phyloP scores from a whole-genome alignment of 176 grass and related monocot genomes.

The Aegilops bicornis region DNA sequence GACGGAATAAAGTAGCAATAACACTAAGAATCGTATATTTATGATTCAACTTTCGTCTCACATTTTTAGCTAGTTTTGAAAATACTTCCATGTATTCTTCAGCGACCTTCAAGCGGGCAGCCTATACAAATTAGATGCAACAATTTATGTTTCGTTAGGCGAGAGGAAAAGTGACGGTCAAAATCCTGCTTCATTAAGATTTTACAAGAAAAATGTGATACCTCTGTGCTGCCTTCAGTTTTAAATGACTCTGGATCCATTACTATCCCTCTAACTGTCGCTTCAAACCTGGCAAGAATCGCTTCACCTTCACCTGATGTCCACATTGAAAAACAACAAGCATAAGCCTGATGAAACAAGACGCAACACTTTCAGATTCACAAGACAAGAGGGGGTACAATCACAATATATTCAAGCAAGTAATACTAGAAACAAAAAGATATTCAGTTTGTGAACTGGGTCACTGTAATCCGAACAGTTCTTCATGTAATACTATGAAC shows the following conservation, averaged over 20 bases:
- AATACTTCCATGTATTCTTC: slow-evolving; percentile 82
- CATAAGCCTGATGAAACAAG: no score
- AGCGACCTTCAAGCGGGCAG: slow-evolving; percentile 66
- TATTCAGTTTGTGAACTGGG: no score
- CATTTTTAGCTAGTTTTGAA: slow-evolving; percentile 60
- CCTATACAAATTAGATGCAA: slow-evolving; percentile 38
- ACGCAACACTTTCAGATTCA: no score
- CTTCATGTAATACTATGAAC: no score
- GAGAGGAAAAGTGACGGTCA: neutral
- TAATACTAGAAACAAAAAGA: no score
- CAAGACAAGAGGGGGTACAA: no score
- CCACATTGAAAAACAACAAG: slow-evolving; percentile 7
- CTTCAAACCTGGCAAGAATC: slow-evolving; percentile 68
- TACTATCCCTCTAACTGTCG: slow-evolving; percentile 62
- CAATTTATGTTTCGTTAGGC: neutral
- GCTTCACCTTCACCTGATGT: slow-evolving; percentile 74
- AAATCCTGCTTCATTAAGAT: neutral
- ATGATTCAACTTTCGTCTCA: slow-evolving; percentile 14
- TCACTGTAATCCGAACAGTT: no score
- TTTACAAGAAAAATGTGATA: slow-evolving; percentile 15
- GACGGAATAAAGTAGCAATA: no score
- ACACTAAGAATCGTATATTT: no score
- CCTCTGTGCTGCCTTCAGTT: slow-evolving; percentile 65
- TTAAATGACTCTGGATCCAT: slow-evolving; percentile 60
- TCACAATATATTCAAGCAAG: no score